Evolutionary conservation across 352 stramenopile genomes (phyloP).

Genomic region (Bremia lactucae): DNA sequence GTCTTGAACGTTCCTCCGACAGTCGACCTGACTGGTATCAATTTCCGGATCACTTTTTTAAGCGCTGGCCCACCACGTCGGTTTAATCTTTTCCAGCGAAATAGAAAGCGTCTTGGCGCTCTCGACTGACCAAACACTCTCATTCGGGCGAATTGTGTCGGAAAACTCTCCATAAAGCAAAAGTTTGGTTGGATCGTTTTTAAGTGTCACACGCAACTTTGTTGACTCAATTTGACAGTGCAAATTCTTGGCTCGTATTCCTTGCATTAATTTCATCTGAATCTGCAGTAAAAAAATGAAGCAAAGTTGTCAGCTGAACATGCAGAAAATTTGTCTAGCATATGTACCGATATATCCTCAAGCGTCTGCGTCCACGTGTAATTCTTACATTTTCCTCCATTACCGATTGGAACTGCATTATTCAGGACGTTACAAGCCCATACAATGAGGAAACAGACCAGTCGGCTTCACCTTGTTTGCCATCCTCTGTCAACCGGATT

Average conservation of each 20-base stretch:
- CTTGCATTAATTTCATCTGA: slow-evolving; percentile 78
- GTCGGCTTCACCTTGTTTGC: slow-evolving; percentile 48
- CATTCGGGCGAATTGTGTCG: slow-evolving; percentile 92
- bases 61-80: slow-evolving; percentile 96
- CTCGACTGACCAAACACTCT: slow-evolving; percentile 96
- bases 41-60: slow-evolving; percentile 90
- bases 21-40: slow-evolving; percentile 95
- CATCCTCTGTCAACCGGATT: slow-evolving; percentile 33
- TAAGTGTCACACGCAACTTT: slow-evolving; percentile 79
- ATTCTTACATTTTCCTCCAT: slow-evolving; percentile 72
- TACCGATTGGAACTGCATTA: slow-evolving; percentile 77
- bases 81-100: slow-evolving; percentile 93
- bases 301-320: background rate
- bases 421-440: slow-evolving; percentile 1
- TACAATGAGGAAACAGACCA: background rate
- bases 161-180: slow-evolving; percentile 81
- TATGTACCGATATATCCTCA: slow-evolving; percentile 85
- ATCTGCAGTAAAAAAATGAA: slow-evolving; percentile 30
- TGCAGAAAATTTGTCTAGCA: background rate
- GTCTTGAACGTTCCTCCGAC: slow-evolving; percentile 92
- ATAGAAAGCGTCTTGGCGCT: slow-evolving; percentile 59
- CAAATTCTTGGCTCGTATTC: slow-evolving; percentile 87
- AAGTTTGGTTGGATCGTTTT: slow-evolving; percentile 16
- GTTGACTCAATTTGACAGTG: slow-evolving; percentile 84
- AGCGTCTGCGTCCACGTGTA: slow-evolving; percentile 99